Evolutionary conservation across 2,329 filamentous ascomycete genomes (phyloP).

Genomic region (Sclerotinia subarctica): DNA sequence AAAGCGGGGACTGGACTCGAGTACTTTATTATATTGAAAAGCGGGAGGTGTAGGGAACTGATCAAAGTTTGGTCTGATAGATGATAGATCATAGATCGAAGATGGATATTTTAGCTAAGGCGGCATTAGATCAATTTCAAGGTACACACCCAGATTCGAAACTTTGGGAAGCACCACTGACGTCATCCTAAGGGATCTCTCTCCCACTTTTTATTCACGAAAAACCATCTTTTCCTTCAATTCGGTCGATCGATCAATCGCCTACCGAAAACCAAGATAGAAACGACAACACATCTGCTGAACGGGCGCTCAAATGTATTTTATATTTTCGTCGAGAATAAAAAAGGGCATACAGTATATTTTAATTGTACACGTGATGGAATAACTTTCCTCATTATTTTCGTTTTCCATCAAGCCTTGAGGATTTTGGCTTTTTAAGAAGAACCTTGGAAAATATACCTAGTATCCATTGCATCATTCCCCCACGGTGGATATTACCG

Average conservation of each 20-base stretch:
- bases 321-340: neutral
- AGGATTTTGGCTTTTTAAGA: neutral
- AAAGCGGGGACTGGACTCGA: no score
- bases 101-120: neutral
- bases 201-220: constrained; percentile 4
- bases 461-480: neutral
- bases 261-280: neutral
- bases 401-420: neutral
- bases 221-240: neutral
- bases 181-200: neutral
- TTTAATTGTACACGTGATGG: neutral
- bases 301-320: neutral
- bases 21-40: neutral
- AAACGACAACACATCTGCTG: neutral
- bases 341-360: no score
- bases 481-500: neutral
- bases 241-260: neutral
- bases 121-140: constrained; percentile 10
- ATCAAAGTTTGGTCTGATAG: no score
- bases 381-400: neutral
- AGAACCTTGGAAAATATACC: neutral
- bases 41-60: neutral
- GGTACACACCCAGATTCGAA: neutral
- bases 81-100: no score
- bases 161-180: neutral